phyloP scores from a whole-genome alignment of 352 stramenopile species.

The Globisporangium solare region DNA sequence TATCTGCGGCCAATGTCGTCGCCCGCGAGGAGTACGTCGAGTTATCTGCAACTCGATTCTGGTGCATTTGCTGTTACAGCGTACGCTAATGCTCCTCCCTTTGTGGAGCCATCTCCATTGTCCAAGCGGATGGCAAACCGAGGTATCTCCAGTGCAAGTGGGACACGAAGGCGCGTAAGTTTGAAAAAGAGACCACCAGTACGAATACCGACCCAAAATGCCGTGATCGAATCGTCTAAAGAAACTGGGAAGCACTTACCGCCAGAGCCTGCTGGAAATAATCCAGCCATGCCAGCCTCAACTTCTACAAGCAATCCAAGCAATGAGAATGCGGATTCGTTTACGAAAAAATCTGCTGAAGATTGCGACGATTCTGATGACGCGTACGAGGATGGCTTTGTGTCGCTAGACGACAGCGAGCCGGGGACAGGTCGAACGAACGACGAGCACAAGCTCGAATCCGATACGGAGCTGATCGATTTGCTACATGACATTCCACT shows the following conservation, averaged over 20 bases:
- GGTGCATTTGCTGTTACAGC: conserved; percentile 20
- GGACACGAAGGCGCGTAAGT: conserved; percentile 20
- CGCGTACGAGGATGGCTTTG: conserved; percentile 44
- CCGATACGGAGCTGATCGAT: conserved; percentile 39
- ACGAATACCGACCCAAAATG: conserved; percentile 5
- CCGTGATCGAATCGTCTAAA: not conserved
- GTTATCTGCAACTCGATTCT: conserved; percentile 1
- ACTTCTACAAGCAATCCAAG: not conserved
- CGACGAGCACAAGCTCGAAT: conserved; percentile 16
- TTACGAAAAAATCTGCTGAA: not conserved
- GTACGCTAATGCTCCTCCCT: conserved; percentile 29
- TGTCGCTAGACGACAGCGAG: conserved; percentile 14
- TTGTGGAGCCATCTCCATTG: conserved; percentile 47
- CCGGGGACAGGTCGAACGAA: conserved; percentile 2
- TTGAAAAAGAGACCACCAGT: conserved; percentile 15
- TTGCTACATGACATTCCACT: conserved; percentile 24
- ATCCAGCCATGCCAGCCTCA: not conserved
- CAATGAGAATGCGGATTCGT: not conserved
- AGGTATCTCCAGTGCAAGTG: conserved; percentile 26
- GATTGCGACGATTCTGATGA: conserved; percentile 9
- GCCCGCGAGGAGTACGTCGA: not conserved
- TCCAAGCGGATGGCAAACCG: conserved; percentile 29
- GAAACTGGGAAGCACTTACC: not conserved
- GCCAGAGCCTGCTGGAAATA: not conserved
- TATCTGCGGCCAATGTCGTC: conserved; percentile 10